Percentiles rank a stretch among this genome's conserved stretches.
These are phyloP conservation scores for Capsicum chinense DNA, from an alignment of 257 asterid species.

Conservation along the genomic window DNA sequence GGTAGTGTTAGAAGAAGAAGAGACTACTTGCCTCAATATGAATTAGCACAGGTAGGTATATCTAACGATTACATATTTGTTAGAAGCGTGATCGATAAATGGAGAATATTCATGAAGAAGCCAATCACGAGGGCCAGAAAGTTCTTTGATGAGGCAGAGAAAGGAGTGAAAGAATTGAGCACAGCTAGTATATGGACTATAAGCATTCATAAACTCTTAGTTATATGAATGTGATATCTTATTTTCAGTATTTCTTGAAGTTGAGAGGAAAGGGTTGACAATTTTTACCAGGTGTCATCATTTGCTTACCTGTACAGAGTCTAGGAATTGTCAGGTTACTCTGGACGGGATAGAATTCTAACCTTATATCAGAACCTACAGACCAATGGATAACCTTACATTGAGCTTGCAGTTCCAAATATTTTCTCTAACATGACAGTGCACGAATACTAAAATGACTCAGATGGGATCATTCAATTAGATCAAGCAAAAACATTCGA, in stretches of 20 bases:
- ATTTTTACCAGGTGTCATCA: background rate
- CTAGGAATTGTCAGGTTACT: no score
- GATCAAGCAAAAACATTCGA: background rate
- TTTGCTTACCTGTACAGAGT: no score
- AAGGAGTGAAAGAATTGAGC: conserved; percentile 77
- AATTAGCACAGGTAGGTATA: conserved; percentile 85
- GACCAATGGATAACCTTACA: background rate
- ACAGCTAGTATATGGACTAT: conserved; percentile 97
- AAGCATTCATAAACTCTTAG: conserved; percentile 37
- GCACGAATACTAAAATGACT: background rate
- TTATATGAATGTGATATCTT: background rate
- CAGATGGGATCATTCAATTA: background rate
- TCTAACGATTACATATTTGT: conserved; percentile 82
- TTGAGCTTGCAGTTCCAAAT: background rate
- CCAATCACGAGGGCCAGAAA: conserved; percentile 85
- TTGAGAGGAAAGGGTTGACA: background rate
- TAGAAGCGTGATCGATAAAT: conserved; percentile 84
- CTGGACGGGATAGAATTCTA: background rate
- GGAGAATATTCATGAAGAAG: conserved; percentile 92
- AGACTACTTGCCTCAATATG: conserved; percentile 92
- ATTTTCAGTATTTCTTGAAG: background rate
- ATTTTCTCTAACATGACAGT: background rate
- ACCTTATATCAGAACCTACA: background rate
- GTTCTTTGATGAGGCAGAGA: conserved; percentile 90
- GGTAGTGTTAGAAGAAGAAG: conserved; percentile 91